Conservation (phyloP, 345 rosid genomes). For the Kernera saxatilis region DNA sequence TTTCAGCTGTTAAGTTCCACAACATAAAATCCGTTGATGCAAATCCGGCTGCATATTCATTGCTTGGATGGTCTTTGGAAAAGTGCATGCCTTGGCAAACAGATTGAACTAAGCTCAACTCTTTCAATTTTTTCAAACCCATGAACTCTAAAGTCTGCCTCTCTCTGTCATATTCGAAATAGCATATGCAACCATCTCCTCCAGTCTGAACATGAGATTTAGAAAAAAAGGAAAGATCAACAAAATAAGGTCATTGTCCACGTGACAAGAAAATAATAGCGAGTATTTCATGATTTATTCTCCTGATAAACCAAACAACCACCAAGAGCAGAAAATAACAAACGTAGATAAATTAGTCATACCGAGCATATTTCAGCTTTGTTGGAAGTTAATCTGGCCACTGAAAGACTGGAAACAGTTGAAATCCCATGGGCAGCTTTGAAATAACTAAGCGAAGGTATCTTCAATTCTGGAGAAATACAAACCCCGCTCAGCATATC, state of each 20-base stretch:
- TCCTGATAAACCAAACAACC: neutral
- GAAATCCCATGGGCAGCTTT: slow-evolving; percentile 99
- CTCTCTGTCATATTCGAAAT: slow-evolving; percentile 59
- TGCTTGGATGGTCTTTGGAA: slow-evolving; percentile 37
- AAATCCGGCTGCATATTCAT: slow-evolving; percentile 82
- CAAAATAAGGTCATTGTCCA: slow-evolving; percentile 9
- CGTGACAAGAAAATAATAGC: neutral
- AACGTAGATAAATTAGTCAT: slow-evolving; percentile 22
- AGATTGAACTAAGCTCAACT: slow-evolving; percentile 70
- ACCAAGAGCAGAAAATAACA: slow-evolving; percentile 4
- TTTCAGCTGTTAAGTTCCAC: slow-evolving; percentile 70
- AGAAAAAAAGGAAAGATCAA: slow-evolving; percentile 12
- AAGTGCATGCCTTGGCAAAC: slow-evolving; percentile 37
- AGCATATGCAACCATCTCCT: slow-evolving; percentile 97
- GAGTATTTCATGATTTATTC: neutral
- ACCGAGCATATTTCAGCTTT: slow-evolving; percentile 79
- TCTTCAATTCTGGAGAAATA: slow-evolving; percentile 33
- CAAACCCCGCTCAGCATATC: slow-evolving; percentile 35
- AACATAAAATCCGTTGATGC: slow-evolving; percentile 78
- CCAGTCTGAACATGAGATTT: slow-evolving; percentile 58
- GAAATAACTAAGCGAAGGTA: slow-evolving; percentile 61
- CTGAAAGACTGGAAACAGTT: slow-evolving; percentile 61
- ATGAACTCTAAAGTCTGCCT: slow-evolving; percentile 58
- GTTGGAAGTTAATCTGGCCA: slow-evolving; percentile 43
- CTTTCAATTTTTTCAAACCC: slow-evolving; percentile 94